Evolutionary conservation across 495 filamentous ascomycete genomes (phyloP).

Genomic region (Durotheca rogersii): DNA sequence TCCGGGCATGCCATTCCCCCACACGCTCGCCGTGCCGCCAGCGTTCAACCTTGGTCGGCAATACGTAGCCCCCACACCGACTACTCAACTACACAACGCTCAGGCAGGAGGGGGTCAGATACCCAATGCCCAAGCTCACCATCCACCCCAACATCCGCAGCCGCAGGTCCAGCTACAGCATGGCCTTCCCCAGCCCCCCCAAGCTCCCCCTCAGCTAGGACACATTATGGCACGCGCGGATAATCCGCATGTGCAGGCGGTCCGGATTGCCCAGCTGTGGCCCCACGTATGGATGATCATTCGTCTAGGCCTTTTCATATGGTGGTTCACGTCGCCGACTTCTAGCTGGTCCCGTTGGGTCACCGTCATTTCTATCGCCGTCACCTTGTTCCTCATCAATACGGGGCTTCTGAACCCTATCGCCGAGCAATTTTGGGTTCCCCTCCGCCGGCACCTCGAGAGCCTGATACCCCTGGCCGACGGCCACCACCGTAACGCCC

Average conservation of each 20-base stretch:
- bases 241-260: slow-evolving; percentile 47
- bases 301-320: slow-evolving; percentile 73
- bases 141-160: slow-evolving; percentile 43
- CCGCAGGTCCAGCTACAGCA: slow-evolving; percentile 36
- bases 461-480: slow-evolving; percentile 61
- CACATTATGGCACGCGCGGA: slow-evolving; percentile 35
- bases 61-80: slow-evolving; percentile 5
- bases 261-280: slow-evolving; percentile 50
- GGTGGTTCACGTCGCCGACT: slow-evolving; percentile 73
- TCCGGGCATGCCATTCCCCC: slow-evolving; percentile 9
- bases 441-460: slow-evolving; percentile 71
- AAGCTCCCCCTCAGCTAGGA: slow-evolving; percentile 28
- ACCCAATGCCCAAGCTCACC: slow-evolving; percentile 26
- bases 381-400: slow-evolving; percentile 64
- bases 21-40: slow-evolving; percentile 8
- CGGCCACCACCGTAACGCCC: slow-evolving; percentile 19
- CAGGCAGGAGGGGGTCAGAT: slow-evolving; percentile 3
- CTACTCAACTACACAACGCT: slow-evolving; percentile 13
- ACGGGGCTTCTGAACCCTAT: slow-evolving; percentile 62
- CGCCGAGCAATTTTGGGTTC: slow-evolving; percentile 57
- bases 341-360: slow-evolving; percentile 68
- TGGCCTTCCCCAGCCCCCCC: slow-evolving; percentile 15
- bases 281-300: slow-evolving; percentile 76
- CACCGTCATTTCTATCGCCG: slow-evolving; percentile 59
- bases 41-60: slow-evolving; percentile 6